These are phyloP conservation scores for Cordia subcordata DNA, from an alignment of 257 asterid species.

Conservation along the genomic window DNA sequence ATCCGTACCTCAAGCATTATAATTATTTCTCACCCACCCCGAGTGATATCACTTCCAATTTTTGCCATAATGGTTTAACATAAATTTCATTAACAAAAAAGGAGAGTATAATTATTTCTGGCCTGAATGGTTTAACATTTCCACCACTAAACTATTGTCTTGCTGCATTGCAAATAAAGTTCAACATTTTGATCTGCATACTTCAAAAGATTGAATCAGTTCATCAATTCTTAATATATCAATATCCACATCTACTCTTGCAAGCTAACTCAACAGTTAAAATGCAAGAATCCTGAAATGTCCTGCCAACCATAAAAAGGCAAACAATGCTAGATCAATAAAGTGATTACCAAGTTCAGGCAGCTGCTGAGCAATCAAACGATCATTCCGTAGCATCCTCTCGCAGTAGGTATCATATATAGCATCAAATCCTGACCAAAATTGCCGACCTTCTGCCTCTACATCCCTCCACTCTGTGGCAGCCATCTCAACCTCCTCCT, in stretches of 20 bases:
- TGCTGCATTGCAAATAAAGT: background rate
- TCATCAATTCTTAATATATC: background rate
- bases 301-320: background rate
- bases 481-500: conserved; percentile 67
- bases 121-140: background rate
- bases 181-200: background rate
- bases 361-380: conserved; percentile 66
- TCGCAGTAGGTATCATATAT: conserved; percentile 73
- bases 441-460: conserved; percentile 76
- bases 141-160: background rate
- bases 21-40: too few species aligned
- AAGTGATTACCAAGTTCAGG: conserved; percentile 58
- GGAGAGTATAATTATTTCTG: background rate
- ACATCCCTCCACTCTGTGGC: conserved; percentile 86
- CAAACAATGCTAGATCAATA: background rate
- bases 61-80: too few species aligned
- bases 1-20: too few species aligned
- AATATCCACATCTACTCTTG: background rate
- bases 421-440: conserved; percentile 90
- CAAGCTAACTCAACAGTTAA: background rate
- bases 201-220: background rate
- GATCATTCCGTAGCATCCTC: conserved; percentile 74
- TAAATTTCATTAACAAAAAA: too few species aligned
- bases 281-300: background rate
- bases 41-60: too few species aligned